Base-by-base conservation (phyloP, 2,329 filamentous ascomycete genomes). In the Arthrinium puccinioides region DNA sequence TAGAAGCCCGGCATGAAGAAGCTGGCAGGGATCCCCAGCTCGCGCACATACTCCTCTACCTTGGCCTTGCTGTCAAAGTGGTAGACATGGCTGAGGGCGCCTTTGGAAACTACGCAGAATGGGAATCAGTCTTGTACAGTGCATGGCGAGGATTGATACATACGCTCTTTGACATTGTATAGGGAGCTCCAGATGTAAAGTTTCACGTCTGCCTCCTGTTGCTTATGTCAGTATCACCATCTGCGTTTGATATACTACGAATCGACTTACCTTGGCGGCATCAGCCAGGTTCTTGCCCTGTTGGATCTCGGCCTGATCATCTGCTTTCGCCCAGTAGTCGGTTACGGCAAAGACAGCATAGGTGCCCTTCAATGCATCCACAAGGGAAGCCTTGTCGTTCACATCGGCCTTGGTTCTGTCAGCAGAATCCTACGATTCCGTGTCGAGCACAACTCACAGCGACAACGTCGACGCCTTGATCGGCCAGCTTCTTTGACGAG, bases 51-150 rank as follows among this genome's bases (percentile, higher is more conserved):
- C n/a, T 61, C 46, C 45, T 76, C 74, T 0, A 74, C 64, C 10
- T 67, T 56, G 15, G 73, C 74, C 51, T 80, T 80, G 51, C 55
- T 60, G 53, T 80, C 76, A 42, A 79, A 80, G 44, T 74, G 69
- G 42, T 63, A 55, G 21, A 72, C 64, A 29, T 62, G 48, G 18
- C 56, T 34, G 5, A 70, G 59, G 13, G 50, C 53, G 37, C 65
- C 65, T 7, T 63, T 59, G 31, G 58, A 57, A 15, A 64, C 61
- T 66, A 28, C 6, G 18, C 27, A 15, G 15, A 15, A n/a, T 26
- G 4, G 9, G 20, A 18, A 31, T 51, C 32, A 39, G 27, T 34
- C 8, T 21, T 13, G 8, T 15, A 9, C 28, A 29, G 32, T 7
- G 24, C 4, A 10, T 10, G 6, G 21, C 8, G 30, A 13, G 34